A percentile compares a stretch with the other conserved stretches of the same genome.
phyloP scores from a whole-genome alignment of 345 rosid genomes.

The Dimocarpus longan region DNA sequence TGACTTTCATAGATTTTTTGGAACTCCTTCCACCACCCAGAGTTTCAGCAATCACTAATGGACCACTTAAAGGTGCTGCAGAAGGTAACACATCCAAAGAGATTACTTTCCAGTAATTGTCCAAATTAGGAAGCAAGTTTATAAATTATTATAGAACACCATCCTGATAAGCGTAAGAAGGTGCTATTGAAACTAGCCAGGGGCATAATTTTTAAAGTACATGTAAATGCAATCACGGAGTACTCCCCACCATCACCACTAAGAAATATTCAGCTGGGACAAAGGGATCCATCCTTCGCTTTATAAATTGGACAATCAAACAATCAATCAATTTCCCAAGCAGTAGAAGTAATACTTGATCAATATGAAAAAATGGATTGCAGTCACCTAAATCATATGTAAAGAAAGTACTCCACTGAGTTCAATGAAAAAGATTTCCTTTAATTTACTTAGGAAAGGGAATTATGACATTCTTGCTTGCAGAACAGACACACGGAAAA shows the following conservation, averaged over 20 bases:
- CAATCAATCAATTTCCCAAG: neutral
- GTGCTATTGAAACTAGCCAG: neutral
- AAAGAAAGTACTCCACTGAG: neutral
- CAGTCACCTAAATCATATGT: neutral
- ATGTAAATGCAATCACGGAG: neutral
- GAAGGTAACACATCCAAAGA: constrained; percentile 20
- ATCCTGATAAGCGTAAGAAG: neutral
- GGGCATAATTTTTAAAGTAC: neutral
- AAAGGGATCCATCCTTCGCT: neutral
- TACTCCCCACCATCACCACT: neutral
- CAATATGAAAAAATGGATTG: neutral
- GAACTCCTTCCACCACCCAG: constrained; percentile 65
- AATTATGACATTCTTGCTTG: no score
- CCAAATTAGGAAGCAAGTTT: neutral
- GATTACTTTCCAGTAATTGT: neutral
- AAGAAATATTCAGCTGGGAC: neutral
- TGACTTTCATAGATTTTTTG: constrained; percentile 62
- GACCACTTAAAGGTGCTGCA: constrained; percentile 97
- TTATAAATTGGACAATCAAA: neutral
- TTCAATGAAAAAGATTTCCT: neutral
- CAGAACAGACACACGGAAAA: neutral
- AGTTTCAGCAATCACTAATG: constrained; percentile 86
- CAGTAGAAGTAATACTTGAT: neutral
- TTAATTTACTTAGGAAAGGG: no score
- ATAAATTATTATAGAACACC: neutral